Conservation (phyloP, 1,284 basidiomycete genomes). For the Mycena sp. region DNA sequence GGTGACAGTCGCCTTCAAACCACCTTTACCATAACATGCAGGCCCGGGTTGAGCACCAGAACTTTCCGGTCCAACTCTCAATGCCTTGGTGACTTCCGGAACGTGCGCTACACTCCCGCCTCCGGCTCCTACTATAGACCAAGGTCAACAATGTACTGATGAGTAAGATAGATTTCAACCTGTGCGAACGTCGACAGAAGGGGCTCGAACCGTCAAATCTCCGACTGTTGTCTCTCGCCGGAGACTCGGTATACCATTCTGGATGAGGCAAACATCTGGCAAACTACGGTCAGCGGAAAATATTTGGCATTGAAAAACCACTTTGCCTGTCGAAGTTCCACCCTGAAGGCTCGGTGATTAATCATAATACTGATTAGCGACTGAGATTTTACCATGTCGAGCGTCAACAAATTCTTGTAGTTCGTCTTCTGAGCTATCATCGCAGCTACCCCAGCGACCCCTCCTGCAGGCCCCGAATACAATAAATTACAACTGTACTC, state of each 20-base stretch:
- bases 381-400: constrained; percentile 40
- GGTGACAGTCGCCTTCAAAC: constrained; percentile 41
- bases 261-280: constrained; percentile 41
- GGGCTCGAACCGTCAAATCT: constrained; percentile 42
- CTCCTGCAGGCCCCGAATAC: constrained; percentile 38
- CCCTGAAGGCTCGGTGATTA: constrained; percentile 28
- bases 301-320: neutral
- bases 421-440: constrained; percentile 36
- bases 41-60: constrained; percentile 44
- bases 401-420: constrained; percentile 42
- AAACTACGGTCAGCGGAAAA: neutral
- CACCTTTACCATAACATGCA: constrained; percentile 41
- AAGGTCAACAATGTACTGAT: neutral
- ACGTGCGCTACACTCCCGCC: constrained; percentile 43
- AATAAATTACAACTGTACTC: constrained; percentile 29
- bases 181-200: constrained; percentile 43
- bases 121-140: constrained; percentile 39
- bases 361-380: no score
- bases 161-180: neutral
- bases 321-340: constrained; percentile 41
- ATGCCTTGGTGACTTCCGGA: constrained; percentile 39
- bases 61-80: constrained; percentile 43
- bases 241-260: constrained; percentile 38
- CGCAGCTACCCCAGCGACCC: constrained; percentile 41
- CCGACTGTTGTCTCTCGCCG: constrained; percentile 40